Conservation (phyloP, 176 grass and related monocot genomes). For the Musa beccarii region DNA sequence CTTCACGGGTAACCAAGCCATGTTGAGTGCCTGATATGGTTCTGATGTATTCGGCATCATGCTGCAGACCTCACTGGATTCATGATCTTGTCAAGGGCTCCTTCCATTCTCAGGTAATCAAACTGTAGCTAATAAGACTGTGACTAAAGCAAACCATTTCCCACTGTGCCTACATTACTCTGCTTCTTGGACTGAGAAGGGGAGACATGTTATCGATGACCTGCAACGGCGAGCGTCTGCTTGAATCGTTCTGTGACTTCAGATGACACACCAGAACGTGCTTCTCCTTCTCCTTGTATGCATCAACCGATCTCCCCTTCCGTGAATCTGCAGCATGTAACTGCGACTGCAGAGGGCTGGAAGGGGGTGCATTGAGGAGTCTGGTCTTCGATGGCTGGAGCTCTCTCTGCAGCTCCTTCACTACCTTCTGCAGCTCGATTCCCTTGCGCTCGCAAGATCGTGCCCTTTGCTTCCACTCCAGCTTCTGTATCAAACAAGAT, state of each 20-base stretch:
- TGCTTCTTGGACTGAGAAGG: conserved; percentile 2
- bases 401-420: conserved; percentile 59
- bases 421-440: conserved; percentile 41
- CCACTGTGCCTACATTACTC: not conserved
- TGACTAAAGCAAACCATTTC: not conserved
- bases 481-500: conserved; percentile 29
- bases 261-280: conserved; percentile 58
- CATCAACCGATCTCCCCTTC: conserved; percentile 18
- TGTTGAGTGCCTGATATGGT: no score
- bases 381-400: conserved; percentile 40
- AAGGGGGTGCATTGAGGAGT: conserved; percentile 16
- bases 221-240: conserved; percentile 45
- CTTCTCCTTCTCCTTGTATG: conserved; percentile 62
- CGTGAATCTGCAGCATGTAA: conserved; percentile 31
- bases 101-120: not conserved
- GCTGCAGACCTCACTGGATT: no score
- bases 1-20: no score
- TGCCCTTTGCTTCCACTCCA: conserved; percentile 66
- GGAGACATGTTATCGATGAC: conserved; percentile 51
- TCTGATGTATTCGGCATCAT: no score
- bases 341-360: conserved; percentile 35
- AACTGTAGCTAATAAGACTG: not conserved
- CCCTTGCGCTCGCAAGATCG: conserved; percentile 38
- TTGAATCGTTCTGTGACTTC: conserved; percentile 46
- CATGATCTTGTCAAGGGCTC: not conserved